Evolutionary conservation across 495 filamentous ascomycete genomes (phyloP).

Genomic region (Talaromyces trachyspermus): DNA sequence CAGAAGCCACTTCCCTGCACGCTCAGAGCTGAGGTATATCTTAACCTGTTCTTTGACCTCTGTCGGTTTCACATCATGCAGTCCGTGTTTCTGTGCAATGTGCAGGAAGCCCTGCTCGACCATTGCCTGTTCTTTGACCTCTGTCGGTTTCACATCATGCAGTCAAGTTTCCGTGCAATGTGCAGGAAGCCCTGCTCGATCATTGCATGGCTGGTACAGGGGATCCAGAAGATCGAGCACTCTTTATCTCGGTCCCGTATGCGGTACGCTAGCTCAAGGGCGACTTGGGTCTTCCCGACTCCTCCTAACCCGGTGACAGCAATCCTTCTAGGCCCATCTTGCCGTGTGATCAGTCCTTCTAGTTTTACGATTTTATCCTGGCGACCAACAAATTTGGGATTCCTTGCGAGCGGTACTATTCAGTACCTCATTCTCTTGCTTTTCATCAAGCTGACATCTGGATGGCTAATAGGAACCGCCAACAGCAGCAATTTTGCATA

Average conservation of each 20-base stretch:
- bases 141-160: constrained; percentile 12
- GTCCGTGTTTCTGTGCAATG: constrained; percentile 23
- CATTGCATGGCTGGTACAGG: constrained; percentile 26
- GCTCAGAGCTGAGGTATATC: constrained; percentile 18
- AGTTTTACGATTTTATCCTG: constrained; percentile 13
- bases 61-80: constrained; percentile 13
- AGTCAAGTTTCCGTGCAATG: constrained; percentile 30
- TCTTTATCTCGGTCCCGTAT: constrained; percentile 26
- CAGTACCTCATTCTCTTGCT: constrained; percentile 8
- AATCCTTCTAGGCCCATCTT: constrained; percentile 13
- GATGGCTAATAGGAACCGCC: background rate
- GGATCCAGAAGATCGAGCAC: constrained; percentile 48
- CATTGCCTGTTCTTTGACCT: constrained; percentile 21
- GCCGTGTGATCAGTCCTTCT: constrained; percentile 11
- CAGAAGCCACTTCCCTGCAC: constrained; percentile 27
- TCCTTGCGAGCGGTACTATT: constrained; percentile 23
- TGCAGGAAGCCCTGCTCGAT: constrained; percentile 38
- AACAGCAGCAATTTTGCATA: constrained; percentile 16
- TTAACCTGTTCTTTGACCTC: constrained; percentile 22
- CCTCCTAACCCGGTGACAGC: constrained; percentile 40
- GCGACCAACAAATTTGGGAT: constrained; percentile 22
- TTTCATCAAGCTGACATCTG: background rate
- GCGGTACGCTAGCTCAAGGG: constrained; percentile 40
- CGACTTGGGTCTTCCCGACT: constrained; percentile 46
- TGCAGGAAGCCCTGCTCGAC: constrained; percentile 32